Conservation (phyloP, 2,329 filamentous ascomycete genomes). For the Xylariaceae sp. region DNA sequence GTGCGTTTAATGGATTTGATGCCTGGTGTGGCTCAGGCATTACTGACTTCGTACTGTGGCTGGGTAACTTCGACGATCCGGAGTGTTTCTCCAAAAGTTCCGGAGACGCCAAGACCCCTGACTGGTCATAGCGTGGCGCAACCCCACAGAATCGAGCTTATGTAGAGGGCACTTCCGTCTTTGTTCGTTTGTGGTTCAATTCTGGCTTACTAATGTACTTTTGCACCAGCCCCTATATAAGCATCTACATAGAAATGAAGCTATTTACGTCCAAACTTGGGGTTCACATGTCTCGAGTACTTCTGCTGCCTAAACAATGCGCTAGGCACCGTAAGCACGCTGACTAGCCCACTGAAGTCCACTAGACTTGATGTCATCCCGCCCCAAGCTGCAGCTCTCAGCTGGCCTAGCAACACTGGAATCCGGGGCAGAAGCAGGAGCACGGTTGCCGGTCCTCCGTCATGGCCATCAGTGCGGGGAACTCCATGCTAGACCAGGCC, state of each 20-base stretch:
- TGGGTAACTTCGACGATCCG: background rate
- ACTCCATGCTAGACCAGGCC: background rate
- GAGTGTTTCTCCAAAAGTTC: background rate
- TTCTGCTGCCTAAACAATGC: background rate
- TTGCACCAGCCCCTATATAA: background rate
- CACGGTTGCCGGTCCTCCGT: background rate
- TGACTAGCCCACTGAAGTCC: background rate
- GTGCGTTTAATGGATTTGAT: background rate
- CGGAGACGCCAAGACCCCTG: background rate
- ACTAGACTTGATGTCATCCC: conserved; percentile 3
- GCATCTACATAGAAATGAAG: too few relatives aligned
- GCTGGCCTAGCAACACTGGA: conserved; percentile 13
- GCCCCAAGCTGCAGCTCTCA: background rate
- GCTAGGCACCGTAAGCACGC: background rate
- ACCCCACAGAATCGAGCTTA: background rate
- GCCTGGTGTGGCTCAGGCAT: conserved; percentile 1
- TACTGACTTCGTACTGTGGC: background rate
- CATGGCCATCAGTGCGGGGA: background rate
- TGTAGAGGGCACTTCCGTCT: background rate
- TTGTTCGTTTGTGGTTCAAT: background rate
- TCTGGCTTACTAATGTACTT: background rate
- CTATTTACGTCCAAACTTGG: too few relatives aligned
- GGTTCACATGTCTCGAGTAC: background rate
- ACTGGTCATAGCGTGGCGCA: background rate
- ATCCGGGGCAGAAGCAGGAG: conserved; percentile 22